phyloP scores from a whole-genome alignment of 2,329 filamentous ascomycete species.

The Ceratocystiopsis minuta region DNA sequence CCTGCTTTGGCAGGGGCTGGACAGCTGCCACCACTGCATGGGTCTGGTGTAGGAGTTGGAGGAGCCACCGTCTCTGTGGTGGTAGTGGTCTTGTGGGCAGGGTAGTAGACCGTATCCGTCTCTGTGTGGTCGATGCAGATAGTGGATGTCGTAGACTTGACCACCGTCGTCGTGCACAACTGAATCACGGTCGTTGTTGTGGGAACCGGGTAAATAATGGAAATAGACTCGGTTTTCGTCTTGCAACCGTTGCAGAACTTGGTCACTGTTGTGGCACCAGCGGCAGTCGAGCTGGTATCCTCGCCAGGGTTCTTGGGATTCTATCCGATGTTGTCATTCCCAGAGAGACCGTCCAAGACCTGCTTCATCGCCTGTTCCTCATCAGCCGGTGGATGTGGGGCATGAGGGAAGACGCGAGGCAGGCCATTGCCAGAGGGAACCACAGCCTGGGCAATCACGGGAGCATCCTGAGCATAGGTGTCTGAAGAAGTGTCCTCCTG shows the following conservation, averaged over 20 bases:
- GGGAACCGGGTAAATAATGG: background rate
- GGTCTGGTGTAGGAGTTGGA: background rate
- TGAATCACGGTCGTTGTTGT: constrained; percentile 2
- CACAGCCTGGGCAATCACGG: background rate
- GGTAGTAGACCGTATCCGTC: constrained; percentile 4
- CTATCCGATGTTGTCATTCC: too few species aligned
- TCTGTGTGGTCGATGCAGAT: constrained; percentile 4
- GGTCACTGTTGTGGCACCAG: background rate
- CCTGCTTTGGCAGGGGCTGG: background rate
- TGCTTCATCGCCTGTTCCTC: too few species aligned
- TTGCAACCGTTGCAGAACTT: background rate
- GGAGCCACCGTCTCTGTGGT: constrained; percentile 1
- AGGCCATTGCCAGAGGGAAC: background rate
- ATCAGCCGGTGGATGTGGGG: too few species aligned
- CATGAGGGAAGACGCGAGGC: too few species aligned
- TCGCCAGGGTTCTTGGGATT: too few species aligned
- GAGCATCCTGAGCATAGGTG: background rate
- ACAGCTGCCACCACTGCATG: background rate
- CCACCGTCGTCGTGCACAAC: constrained; percentile 2
- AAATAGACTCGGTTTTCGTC: background rate
- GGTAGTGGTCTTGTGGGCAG: constrained; percentile 3
- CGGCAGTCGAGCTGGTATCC: too few species aligned
- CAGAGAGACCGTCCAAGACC: too few species aligned
- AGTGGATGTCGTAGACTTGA: constrained; percentile 2
- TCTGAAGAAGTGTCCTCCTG: too few species aligned